These are phyloP conservation scores for Haplographium delicatum DNA, from an alignment of 495 filamentous ascomycete genomes.

Conservation along the genomic window DNA sequence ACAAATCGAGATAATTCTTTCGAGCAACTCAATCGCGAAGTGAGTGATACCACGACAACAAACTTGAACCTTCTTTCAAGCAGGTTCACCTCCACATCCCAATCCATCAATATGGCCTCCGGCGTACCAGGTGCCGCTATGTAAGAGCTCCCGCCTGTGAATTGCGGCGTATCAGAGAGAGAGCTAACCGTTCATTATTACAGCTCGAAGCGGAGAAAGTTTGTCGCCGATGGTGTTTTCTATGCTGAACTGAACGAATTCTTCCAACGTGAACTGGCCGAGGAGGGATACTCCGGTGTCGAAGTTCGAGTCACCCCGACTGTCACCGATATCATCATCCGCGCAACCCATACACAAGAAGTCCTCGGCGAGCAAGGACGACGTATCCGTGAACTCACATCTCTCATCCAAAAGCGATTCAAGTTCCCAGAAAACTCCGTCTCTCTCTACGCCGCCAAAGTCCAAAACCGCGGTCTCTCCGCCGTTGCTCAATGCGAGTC, in stretches of 20 bases:
- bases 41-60: constrained; percentile 19
- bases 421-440: constrained; percentile 99
- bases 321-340: constrained; percentile 99
- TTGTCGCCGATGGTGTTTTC: constrained; percentile 99
- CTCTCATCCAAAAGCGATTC: constrained; percentile 99
- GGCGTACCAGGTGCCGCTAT: constrained; percentile 61
- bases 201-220: constrained; percentile 98
- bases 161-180: not conserved
- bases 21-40: not conserved
- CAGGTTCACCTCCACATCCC: constrained; percentile 23
- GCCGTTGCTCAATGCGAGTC: constrained; percentile 99
- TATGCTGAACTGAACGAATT: constrained; percentile 99
- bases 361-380: constrained; percentile 99
- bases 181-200: constrained; percentile 14
- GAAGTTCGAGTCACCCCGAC: constrained; percentile 99
- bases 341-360: constrained; percentile 99
- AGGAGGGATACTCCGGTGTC: constrained; percentile 99
- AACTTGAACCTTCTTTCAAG: constrained; percentile 23
- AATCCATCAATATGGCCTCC: constrained; percentile 51
- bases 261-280: constrained; percentile 99
- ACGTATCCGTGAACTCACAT: constrained; percentile 99
- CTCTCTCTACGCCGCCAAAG: constrained; percentile 99
- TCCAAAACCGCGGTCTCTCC: constrained; percentile 99
- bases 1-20: constrained; percentile 1
- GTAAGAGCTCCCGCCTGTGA: constrained; percentile 19